Evolutionary conservation across 169 alveolate species (phyloP).

Genomic region (Plasmodium malariae): DNA sequence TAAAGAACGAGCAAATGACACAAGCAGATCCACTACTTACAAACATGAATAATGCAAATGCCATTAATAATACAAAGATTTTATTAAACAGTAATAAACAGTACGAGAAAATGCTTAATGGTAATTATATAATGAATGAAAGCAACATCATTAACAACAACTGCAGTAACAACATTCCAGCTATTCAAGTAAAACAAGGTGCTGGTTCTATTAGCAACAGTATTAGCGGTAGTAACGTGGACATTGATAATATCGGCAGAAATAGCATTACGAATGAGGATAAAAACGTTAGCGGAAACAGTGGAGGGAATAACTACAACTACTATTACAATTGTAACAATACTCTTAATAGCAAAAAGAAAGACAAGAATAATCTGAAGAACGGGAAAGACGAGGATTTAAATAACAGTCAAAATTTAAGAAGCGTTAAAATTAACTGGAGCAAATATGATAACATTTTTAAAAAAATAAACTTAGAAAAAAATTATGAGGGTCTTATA

Average conservation of each 20-base stretch:
- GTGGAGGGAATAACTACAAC: background rate
- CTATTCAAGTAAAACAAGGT: background rate
- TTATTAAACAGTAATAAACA: background rate
- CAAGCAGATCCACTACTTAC: background rate
- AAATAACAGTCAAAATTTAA: conserved; percentile 56
- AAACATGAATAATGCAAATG: background rate
- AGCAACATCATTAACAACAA: background rate
- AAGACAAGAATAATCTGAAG: conserved; percentile 27
- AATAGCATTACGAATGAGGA: no score
- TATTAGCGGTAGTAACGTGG: background rate
- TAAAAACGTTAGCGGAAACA: background rate
- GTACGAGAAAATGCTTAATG: background rate
- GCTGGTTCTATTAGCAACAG: background rate
- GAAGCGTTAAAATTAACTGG: conserved; percentile 73
- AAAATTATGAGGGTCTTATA: conserved; percentile 39
- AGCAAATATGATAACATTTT: conserved; percentile 64
- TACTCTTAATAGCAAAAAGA: background rate
- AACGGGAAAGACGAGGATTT: conserved; percentile 51
- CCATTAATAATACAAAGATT: background rate
- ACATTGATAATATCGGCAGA: no score
- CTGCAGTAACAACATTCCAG: background rate
- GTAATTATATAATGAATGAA: background rate
- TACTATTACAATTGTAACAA: background rate
- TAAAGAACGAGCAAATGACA: conserved; percentile 15
- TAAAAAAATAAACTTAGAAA: conserved; percentile 56